These are phyloP conservation scores for Dacryopinax spathularia DNA, from an alignment of 768 basidiomycete species.

Conservation along the genomic window DNA sequence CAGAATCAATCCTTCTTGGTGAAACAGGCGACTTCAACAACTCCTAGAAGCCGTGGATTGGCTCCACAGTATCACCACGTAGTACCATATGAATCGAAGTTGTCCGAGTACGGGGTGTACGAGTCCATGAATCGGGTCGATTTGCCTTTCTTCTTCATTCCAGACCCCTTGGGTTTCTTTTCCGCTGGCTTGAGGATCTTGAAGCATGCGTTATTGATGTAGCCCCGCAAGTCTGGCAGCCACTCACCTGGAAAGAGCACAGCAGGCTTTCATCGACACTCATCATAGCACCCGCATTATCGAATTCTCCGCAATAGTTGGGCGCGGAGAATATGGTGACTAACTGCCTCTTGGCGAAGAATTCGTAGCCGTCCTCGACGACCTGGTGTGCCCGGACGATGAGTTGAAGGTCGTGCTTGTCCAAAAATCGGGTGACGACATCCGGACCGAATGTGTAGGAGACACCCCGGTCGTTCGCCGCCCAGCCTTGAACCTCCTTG, in stretches of 20 bases:
- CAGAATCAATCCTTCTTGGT: too few species aligned
- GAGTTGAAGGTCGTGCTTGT: conserved; percentile 13
- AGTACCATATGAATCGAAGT: background rate
- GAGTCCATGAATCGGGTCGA: background rate
- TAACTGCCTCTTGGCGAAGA: conserved; percentile 15
- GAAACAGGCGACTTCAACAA: too few species aligned
- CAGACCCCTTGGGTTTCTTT: conserved; percentile 70
- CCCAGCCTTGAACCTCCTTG: conserved; percentile 14
- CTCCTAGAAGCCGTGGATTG: too few species aligned
- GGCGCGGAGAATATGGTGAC: conserved; percentile 16
- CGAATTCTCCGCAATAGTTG: conserved; percentile 13
- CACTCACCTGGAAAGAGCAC: conserved; percentile 5
- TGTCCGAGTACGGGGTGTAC: background rate
- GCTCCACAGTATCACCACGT: background rate
- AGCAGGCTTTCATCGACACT: conserved; percentile 8
- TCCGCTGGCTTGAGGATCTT: conserved; percentile 99
- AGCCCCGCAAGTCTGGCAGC: too few species aligned
- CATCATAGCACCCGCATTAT: conserved; percentile 12
- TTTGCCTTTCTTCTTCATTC: conserved; percentile 1
- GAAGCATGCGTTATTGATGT: background rate
- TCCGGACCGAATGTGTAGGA: conserved; percentile 13
- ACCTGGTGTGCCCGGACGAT: conserved; percentile 11
- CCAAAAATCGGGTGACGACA: conserved; percentile 13
- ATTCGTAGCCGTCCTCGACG: conserved; percentile 15
- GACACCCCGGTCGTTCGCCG: conserved; percentile 12